A percentile compares a stretch with the other conserved stretches of the same genome.
These are phyloP conservation scores for Ustilago sp. DNA, from an alignment of 1,284 basidiomycete species.

Conservation along the genomic window DNA sequence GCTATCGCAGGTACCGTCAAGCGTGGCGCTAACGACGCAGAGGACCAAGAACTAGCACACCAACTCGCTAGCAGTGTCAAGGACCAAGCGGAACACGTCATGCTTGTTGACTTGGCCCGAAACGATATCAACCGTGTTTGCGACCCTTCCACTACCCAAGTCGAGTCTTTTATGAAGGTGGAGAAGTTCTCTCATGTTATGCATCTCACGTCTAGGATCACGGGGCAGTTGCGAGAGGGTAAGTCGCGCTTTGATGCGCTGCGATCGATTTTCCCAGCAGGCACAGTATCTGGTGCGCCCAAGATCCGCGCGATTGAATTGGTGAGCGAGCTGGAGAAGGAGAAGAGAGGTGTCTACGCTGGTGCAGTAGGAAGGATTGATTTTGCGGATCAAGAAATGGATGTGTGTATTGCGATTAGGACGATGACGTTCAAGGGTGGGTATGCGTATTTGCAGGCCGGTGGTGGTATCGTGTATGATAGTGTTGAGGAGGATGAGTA, in stretches of 20 bases:
- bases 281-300: conserved; percentile 98
- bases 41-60: conserved; percentile 84
- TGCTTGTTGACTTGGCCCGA: conserved; percentile 98
- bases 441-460: conserved; percentile 89
- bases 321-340: conserved; percentile 85
- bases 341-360: conserved; percentile 93
- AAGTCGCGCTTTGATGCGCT: conserved; percentile 95
- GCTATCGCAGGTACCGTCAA: conserved; percentile 96
- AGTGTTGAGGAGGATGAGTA: conserved; percentile 98
- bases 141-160: conserved; percentile 92
- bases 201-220: conserved; percentile 95
- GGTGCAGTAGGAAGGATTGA: conserved; percentile 97
- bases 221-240: conserved; percentile 84
- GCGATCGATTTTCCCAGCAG: conserved; percentile 98
- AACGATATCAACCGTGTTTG: conserved; percentile 99
- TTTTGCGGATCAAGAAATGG: conserved; percentile 93
- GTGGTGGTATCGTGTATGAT: conserved; percentile 96
- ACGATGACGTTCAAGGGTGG: conserved; percentile 98
- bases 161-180: conserved; percentile 92
- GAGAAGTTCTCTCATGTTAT: conserved; percentile 99
- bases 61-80: conserved; percentile 86
- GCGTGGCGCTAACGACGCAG: conserved; percentile 76
- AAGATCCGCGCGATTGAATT: conserved; percentile 99
- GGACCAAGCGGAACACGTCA: conserved; percentile 97
- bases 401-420: conserved; percentile 98